Conservation (phyloP, 2,329 filamentous ascomycete species). For the Fonsecaea nubica region DNA sequence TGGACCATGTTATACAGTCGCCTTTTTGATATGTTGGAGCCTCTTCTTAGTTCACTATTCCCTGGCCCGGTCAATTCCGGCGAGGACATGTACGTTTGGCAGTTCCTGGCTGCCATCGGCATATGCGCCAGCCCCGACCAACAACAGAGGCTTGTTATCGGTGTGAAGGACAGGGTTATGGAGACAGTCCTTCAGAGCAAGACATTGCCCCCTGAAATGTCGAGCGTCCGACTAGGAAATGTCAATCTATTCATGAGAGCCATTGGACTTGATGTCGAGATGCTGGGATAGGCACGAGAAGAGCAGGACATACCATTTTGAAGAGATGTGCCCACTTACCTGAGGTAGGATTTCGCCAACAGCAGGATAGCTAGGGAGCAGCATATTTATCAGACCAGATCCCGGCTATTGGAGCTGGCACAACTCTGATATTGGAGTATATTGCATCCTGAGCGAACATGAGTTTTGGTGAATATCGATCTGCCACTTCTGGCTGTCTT, state of each 20-base stretch:
- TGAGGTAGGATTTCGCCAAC: neutral
- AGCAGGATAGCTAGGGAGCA: neutral
- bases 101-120: conserved; percentile 93
- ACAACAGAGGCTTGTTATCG: conserved; percentile 90
- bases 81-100: conserved; percentile 97
- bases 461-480: neutral
- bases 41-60: conserved; percentile 83
- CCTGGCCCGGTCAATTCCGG: conserved; percentile 86
- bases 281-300: conserved; percentile 60
- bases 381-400: neutral
- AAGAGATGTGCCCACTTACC: neutral
- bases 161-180: conserved; percentile 97
- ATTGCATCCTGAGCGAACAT: neutral
- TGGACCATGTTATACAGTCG: conserved; percentile 85
- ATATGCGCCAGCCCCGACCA: conserved; percentile 93
- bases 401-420: neutral
- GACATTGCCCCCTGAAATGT: conserved; percentile 85
- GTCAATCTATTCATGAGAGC: conserved; percentile 99
- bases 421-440: neutral
- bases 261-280: conserved; percentile 95
- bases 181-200: conserved; percentile 90
- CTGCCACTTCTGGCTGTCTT: neutral
- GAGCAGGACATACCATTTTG: neutral
- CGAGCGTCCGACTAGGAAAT: conserved; percentile 80
- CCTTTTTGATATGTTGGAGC: conserved; percentile 87